A percentile compares a stretch with the other conserved stretches of the same genome.
Conservation (phyloP, 768 basidiomycete species). For the Suillus discolor region DNA sequence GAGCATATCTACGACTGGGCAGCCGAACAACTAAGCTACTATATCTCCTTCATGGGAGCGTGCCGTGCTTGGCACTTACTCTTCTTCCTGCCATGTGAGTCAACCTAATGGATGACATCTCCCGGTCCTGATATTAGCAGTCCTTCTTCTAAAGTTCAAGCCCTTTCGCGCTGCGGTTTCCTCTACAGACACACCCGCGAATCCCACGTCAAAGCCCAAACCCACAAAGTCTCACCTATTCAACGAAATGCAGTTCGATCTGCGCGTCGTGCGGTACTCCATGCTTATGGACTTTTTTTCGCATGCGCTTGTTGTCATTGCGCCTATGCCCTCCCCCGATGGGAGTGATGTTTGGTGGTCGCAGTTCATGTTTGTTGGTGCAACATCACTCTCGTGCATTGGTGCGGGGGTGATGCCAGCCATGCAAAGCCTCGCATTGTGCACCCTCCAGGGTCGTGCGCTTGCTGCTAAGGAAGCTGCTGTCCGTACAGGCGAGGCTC, state of each 20-base stretch:
- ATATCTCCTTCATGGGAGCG: slow-evolving; percentile 71
- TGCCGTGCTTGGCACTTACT: slow-evolving; percentile 67
- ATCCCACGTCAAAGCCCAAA: slow-evolving; percentile 36
- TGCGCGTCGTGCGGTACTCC: slow-evolving; percentile 62
- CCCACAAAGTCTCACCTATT: slow-evolving; percentile 53
- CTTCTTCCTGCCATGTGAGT: slow-evolving; percentile 67
- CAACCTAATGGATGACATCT: slow-evolving; percentile 17
- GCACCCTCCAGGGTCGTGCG: slow-evolving; percentile 47
- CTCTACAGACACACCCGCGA: slow-evolving; percentile 9
- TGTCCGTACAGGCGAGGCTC: slow-evolving; percentile 22
- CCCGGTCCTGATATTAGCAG: slow-evolving; percentile 44
- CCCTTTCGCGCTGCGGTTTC: slow-evolving; percentile 29
- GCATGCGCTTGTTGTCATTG: slow-evolving; percentile 59
- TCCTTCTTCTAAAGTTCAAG: slow-evolving; percentile 65
- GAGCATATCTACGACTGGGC: slow-evolving; percentile 73
- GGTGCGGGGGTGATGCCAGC: slow-evolving; percentile 72
- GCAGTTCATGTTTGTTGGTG: slow-evolving; percentile 53
- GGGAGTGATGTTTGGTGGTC: slow-evolving; percentile 24
- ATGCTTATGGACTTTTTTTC: slow-evolving; percentile 69
- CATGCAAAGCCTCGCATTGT: slow-evolving; percentile 73
- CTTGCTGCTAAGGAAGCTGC: slow-evolving; percentile 38
- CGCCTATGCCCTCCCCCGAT: slow-evolving; percentile 44
- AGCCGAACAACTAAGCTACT: slow-evolving; percentile 70
- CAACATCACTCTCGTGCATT: slow-evolving; percentile 64
- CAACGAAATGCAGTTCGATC: slow-evolving; percentile 69